Evolutionary conservation across 2,329 filamentous ascomycete genomes (phyloP), one percentile per base, ranked within the genome.

Genomic region (Xylaria polymorpha): DNA sequence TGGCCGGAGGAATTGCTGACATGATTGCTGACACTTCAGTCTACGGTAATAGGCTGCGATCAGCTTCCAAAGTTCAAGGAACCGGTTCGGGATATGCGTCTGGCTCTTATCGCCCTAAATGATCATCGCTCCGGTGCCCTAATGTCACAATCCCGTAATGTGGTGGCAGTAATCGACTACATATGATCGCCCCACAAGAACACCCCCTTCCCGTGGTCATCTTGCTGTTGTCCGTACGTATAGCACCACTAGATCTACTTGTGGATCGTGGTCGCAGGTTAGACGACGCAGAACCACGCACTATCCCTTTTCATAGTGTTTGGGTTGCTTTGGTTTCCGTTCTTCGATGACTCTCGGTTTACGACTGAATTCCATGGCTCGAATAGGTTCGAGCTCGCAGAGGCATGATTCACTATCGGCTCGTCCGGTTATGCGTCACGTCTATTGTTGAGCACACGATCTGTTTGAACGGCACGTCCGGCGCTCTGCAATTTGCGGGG

Each of bases 41-140:
- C 88, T 90, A 87, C 90, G 90, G 87, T 91, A 91, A 90, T 89
- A 93, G 91, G 90, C 91, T 93, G 87, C 91, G 91, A 87, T 93
- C 91, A 86, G 89, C 90, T 87, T 91, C 91, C 79, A 92, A 91
- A 85, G 89, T 89, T 86, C 85, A 81, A 74, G 77, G 74, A 67
- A 72, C 75, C 75, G 81, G 79, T 74, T 79, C 81, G 69, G 81
- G 81, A 75, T 83, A 81, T 76, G 79, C 80, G 70, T 79, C 81
- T 71, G 80, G 80, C 71, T 78, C 79, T 62, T 82, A 82, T 75
- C 80, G 82, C 75, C 80, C 81, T 59, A 82, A 82, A 81, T 84
- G 82, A 84, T 80, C 72, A 68, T 69, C 55, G 67, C 67, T 62
- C 68, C 67, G 71, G 67, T 69, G 72, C 72, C 67, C 73, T 71